phyloP scores from a whole-genome alignment of 1,284 basidiomycete genomes.

The Puccinia novopanici region DNA sequence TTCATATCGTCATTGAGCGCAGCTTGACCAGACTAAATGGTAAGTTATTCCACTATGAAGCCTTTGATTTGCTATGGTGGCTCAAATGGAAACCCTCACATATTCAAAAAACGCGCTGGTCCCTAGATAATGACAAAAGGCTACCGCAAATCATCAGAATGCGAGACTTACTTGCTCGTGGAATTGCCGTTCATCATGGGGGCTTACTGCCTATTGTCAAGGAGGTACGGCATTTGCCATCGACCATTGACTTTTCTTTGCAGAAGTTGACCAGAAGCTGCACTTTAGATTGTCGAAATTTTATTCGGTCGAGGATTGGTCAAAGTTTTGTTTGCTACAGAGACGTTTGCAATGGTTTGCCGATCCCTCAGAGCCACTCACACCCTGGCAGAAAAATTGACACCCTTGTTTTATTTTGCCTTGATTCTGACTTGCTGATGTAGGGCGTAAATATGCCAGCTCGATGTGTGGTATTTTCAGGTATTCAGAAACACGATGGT shows the following conservation, averaged over 20 bases:
- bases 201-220: slow-evolving; percentile 95
- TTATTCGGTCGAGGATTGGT: slow-evolving; percentile 93
- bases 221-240: slow-evolving; percentile 67
- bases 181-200: slow-evolving; percentile 97
- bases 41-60: slow-evolving; percentile 57
- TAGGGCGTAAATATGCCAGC: slow-evolving; percentile 99
- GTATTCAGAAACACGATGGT: slow-evolving; percentile 94
- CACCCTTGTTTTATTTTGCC: background rate
- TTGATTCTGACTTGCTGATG: slow-evolving; percentile 52
- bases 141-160: slow-evolving; percentile 94
- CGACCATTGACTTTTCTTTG: slow-evolving; percentile 8
- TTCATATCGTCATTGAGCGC: slow-evolving; percentile 90
- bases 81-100: background rate
- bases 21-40: slow-evolving; percentile 88
- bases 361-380: background rate
- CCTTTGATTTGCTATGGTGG: background rate
- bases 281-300: slow-evolving; percentile 81
- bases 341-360: slow-evolving; percentile 96
- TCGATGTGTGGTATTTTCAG: slow-evolving; percentile 92
- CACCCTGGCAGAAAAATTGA: background rate
- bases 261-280: background rate
- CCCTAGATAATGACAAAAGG: slow-evolving; percentile 78
- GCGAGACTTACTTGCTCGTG: slow-evolving; percentile 83
- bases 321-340: slow-evolving; percentile 95
- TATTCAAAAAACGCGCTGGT: slow-evolving; percentile 23